phyloP scores from a whole-genome alignment of 2,329 filamentous ascomycete species.

The Xylaria digitata region DNA sequence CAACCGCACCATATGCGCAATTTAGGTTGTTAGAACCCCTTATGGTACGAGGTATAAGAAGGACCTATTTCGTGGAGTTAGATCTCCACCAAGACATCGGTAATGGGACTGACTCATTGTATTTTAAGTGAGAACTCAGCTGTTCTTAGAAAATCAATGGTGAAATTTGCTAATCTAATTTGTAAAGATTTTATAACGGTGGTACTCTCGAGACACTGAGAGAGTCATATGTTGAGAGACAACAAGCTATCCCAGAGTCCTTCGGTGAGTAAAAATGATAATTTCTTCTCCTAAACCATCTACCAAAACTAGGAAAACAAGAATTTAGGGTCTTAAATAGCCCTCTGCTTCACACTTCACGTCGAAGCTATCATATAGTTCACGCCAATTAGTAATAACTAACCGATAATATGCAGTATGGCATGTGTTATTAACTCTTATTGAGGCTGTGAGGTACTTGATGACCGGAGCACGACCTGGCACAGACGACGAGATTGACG shows the following conservation, averaged over 20 bases:
- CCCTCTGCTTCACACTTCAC: neutral
- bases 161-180: neutral
- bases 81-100: conserved; percentile 6
- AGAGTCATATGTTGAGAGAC: neutral
- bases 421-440: conserved; percentile 28
- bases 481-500: neutral
- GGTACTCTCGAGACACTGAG: neutral
- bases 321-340: neutral
- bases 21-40: neutral
- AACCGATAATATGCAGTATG: conserved; percentile 21
- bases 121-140: conserved; percentile 18
- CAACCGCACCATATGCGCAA: neutral
- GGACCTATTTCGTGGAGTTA: conserved; percentile 23
- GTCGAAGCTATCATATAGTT: neutral
- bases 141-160: too few species aligned
- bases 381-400: neutral
- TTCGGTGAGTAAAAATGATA: conserved; percentile 22
- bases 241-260: conserved; percentile 10
- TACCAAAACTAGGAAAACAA: neutral
- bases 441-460: conserved; percentile 29
- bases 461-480: conserved; percentile 17
- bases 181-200: conserved; percentile 20
- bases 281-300: too few species aligned
- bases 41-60: neutral
- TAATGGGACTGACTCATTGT: neutral